A percentile compares a stretch with the other conserved stretches of the same genome.
Conservation (phyloP, 139 green algal genomes). For the Asterochloris sp. region DNA sequence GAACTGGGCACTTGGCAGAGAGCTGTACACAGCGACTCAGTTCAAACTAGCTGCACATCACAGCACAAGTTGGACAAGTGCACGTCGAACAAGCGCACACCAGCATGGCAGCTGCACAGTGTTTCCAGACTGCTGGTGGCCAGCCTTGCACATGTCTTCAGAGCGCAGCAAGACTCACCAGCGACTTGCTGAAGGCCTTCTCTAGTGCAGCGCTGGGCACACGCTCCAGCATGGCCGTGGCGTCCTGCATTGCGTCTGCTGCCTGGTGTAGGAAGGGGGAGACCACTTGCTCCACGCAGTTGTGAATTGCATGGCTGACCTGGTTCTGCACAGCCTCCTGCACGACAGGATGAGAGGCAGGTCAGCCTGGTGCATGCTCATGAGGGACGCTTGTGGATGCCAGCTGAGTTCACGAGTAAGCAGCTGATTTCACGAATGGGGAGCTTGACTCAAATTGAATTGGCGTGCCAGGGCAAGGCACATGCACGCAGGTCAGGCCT, state of each 20-base stretch:
- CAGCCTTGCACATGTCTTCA: neutral
- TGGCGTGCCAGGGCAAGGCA: no score
- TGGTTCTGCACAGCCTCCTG: slow-evolving; percentile 4
- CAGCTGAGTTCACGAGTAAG: no score
- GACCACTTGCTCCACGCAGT: slow-evolving; percentile 5
- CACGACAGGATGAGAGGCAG: neutral
- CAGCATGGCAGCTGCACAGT: neutral
- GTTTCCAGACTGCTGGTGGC: neutral
- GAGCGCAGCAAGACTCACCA: neutral
- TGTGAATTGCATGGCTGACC: neutral
- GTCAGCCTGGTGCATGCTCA: no score
- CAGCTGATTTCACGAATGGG: no score
- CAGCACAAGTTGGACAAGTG: neutral
- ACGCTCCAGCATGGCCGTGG: slow-evolving; percentile 4
- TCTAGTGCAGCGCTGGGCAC: slow-evolving; percentile 4
- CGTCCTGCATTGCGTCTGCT: slow-evolving; percentile 3
- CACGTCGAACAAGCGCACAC: neutral
- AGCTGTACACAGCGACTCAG: neutral
- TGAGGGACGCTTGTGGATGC: no score
- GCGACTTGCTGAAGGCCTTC: slow-evolving; percentile 17
- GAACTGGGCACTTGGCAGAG: neutral
- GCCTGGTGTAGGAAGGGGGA: slow-evolving; percentile 6
- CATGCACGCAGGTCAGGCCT: no score
- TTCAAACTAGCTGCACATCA: neutral
- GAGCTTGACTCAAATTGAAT: no score